Conservation (phyloP, 163 green algal species). For the Chloromonas sp. region DNA sequence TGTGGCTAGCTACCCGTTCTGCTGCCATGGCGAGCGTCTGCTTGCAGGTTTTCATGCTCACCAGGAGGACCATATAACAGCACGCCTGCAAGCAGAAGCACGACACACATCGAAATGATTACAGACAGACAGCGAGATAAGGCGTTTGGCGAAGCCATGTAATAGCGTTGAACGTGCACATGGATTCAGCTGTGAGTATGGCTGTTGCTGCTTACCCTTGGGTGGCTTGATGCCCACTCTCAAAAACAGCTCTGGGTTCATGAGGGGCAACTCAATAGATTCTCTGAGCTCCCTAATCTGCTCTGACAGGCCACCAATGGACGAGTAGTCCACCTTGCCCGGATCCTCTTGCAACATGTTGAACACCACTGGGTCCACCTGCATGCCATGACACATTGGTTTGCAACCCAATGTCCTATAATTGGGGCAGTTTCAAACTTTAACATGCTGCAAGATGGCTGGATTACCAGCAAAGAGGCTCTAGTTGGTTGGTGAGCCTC, state of each 20-base stretch:
- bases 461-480: too few species aligned
- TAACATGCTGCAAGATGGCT: too few species aligned
- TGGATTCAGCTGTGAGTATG: too few species aligned
- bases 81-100: constrained; percentile 48
- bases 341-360: constrained; percentile 98
- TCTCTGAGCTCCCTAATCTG: constrained; percentile 96
- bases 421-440: too few species aligned
- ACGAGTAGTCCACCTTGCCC: constrained; percentile 94
- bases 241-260: constrained; percentile 98
- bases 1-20: too few species aligned
- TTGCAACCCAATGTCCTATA: too few species aligned
- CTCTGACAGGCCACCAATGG: constrained; percentile 90
- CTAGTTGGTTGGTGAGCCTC: too few species aligned
- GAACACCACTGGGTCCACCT: constrained; percentile 97
- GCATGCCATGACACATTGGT: not conserved
- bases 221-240: constrained; percentile 97
- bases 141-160: too few species aligned
- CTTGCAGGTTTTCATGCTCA: not conserved
- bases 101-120: too few species aligned
- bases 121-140: too few species aligned
- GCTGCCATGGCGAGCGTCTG: too few species aligned
- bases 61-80: constrained; percentile 96
- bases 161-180: too few species aligned
- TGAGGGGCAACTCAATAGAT: constrained; percentile 94
- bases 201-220: constrained; percentile 61